Conservation (phyloP, 2,329 filamentous ascomycete genomes). For the Tolypocladium tropicale region DNA sequence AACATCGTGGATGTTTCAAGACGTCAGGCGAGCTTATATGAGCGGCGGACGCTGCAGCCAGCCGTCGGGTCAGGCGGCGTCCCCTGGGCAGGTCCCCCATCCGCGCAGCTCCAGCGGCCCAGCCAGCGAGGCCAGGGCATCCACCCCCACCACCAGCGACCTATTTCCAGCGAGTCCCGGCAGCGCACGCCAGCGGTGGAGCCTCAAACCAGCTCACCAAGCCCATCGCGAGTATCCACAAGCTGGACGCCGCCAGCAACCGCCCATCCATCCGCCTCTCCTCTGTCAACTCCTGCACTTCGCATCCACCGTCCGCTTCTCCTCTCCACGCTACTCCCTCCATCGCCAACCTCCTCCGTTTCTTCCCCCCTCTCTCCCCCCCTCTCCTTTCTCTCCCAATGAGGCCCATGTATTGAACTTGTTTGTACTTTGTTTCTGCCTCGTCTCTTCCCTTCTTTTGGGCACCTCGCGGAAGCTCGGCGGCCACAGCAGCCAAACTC, state of each 20-base stretch:
- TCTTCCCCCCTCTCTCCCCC: slow-evolving; percentile 1
- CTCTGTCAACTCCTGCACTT: slow-evolving; percentile 3
- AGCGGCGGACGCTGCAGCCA: neutral
- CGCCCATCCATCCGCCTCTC: slow-evolving; percentile 12
- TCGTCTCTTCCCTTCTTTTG: slow-evolving; percentile 6
- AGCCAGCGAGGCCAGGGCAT: neutral
- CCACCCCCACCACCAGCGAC: neutral
- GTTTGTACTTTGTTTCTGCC: slow-evolving; percentile 18
- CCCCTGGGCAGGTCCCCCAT: neutral
- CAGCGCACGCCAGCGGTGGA: neutral
- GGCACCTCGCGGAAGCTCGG: neutral
- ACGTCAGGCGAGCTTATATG: neutral
- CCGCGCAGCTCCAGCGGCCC: neutral
- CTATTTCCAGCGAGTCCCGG: neutral
- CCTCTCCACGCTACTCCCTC: slow-evolving; percentile 16
- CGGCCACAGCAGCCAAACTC: neutral
- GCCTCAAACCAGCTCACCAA: neutral
- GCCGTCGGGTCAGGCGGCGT: neutral
- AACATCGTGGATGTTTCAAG: neutral
- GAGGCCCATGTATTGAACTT: slow-evolving; percentile 27
- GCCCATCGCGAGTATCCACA: neutral
- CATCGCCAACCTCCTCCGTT: slow-evolving; percentile 6
- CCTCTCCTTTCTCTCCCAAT: slow-evolving; percentile 14
- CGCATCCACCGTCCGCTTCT: no score
- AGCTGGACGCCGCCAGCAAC: neutral